These are phyloP conservation scores for Microbotryum lychnidis-dioicae DNA, from an alignment of 1,284 basidiomycete genomes.

Conservation along the genomic window DNA sequence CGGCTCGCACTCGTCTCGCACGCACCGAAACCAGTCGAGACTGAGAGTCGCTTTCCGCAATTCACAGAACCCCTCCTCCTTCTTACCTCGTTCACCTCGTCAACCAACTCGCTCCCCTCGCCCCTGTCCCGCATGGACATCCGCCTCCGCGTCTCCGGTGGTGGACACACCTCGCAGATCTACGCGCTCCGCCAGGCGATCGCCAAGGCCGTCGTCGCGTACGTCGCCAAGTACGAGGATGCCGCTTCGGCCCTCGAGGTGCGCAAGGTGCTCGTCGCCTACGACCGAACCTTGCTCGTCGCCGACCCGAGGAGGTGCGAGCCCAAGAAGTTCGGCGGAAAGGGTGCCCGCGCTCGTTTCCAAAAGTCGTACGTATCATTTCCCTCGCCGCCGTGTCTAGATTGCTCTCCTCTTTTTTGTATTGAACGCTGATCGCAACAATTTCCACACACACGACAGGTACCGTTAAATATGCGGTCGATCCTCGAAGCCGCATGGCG, in stretches of 20 bases:
- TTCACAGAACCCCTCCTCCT: conserved; percentile 60
- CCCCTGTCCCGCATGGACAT: conserved; percentile 73
- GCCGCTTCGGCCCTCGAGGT: conserved; percentile 92
- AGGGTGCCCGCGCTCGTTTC: conserved; percentile 53
- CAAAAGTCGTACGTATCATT: conserved; percentile 31
- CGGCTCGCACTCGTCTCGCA: no score
- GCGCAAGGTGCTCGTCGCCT: conserved; percentile 91
- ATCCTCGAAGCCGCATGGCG: no score
- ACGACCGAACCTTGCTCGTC: conserved; percentile 75
- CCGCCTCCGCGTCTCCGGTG: conserved; percentile 96
- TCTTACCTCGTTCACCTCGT: conserved; percentile 68
- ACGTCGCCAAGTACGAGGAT: conserved; percentile 97
- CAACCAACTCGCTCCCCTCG: conserved; percentile 29
- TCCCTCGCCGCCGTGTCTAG: background rate
- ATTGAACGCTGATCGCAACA: no score
- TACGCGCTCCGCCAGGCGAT: conserved; percentile 99
- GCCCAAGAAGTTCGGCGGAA: conserved; percentile 72
- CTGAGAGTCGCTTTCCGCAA: background rate
- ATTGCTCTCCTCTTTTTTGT: no score
- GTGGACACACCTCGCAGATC: conserved; percentile 98
- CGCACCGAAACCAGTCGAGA: background rate
- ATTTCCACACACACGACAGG: no score
- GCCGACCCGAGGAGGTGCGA: conserved; percentile 74
- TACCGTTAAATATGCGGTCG: no score
- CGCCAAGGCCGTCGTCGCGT: conserved; percentile 94